Percentiles rank a stretch among this genome's conserved stretches.
phyloP scores from a whole-genome alignment of 768 basidiomycete species.

The Collybia mongolica region DNA sequence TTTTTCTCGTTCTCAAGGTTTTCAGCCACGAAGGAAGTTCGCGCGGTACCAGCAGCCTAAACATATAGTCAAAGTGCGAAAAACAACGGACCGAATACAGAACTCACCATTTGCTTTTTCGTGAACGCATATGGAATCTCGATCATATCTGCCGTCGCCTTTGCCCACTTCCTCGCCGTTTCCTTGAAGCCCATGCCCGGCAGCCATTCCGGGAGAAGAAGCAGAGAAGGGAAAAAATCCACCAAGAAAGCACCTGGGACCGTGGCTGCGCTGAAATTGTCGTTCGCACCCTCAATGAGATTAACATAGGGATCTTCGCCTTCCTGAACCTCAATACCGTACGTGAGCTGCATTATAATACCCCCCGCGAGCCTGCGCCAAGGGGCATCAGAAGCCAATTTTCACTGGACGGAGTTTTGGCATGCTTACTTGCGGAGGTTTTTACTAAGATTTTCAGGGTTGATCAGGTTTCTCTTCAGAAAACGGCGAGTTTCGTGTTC shows the following conservation, averaged over 20 bases:
- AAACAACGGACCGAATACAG: neutral
- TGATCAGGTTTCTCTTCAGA: conserved; percentile 31
- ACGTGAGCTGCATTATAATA: conserved; percentile 52
- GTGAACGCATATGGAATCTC: conserved; percentile 43
- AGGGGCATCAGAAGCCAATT: conserved; percentile 1
- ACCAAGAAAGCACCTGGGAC: conserved; percentile 48
- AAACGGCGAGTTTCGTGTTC: conserved; percentile 35
- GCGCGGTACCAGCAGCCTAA: conserved; percentile 40
- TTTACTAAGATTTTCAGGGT: conserved; percentile 26
- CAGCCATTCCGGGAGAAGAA: conserved; percentile 52
- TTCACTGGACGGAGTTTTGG: neutral
- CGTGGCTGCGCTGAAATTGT: conserved; percentile 49
- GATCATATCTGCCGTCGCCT: conserved; percentile 36
- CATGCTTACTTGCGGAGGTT: conserved; percentile 41
- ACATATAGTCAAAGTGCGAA: neutral
- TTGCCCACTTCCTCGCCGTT: conserved; percentile 39
- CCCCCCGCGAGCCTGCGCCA: conserved; percentile 44
- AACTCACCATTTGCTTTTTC: conserved; percentile 44
- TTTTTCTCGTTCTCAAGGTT: conserved; percentile 34
- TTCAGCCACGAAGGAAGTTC: conserved; percentile 41
- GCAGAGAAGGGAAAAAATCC: conserved; percentile 40
- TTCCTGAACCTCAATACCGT: conserved; percentile 57
- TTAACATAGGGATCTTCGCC: conserved; percentile 48
- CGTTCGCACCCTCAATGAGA: conserved; percentile 50
- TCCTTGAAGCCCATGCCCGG: conserved; percentile 55